These are phyloP conservation scores for Hemisphaericaspora xylanilytica DNA, from an alignment of 1,139 yeast species.

Conservation along the genomic window DNA sequence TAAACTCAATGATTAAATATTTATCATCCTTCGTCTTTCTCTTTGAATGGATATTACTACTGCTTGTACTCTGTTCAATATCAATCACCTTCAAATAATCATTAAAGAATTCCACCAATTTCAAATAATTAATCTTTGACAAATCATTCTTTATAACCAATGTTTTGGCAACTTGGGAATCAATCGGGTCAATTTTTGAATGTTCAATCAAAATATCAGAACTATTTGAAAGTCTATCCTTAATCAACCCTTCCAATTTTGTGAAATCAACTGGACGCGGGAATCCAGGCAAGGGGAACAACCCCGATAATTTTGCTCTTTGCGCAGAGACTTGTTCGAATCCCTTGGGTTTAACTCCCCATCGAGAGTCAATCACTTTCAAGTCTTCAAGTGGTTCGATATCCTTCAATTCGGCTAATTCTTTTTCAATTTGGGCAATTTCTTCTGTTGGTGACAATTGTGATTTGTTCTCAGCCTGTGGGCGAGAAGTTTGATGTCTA, in stretches of 20 bases:
- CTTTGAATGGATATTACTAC: conserved; percentile 32
- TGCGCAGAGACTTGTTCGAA: conserved; percentile 76
- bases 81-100: conserved; percentile 40
- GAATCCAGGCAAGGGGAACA: conserved; percentile 75
- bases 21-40: conserved; percentile 36
- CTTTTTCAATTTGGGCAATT: conserved; percentile 10
- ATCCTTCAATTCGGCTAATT: conserved; percentile 21
- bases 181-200: conserved; percentile 50
- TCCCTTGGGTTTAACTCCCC: conserved; percentile 78
- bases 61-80: conserved; percentile 21
- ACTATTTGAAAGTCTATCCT: conserved; percentile 39
- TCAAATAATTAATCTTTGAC: conserved; percentile 37
- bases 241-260: conserved; percentile 49
- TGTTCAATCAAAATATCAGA: conserved; percentile 36
- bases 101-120: conserved; percentile 43
- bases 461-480: background rate
- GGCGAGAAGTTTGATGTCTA: background rate
- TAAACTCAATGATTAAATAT: conserved; percentile 50
- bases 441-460: conserved; percentile 7
- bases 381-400: conserved; percentile 28
- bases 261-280: conserved; percentile 57
- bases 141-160: conserved; percentile 49
- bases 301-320: conserved; percentile 77
- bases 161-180: conserved; percentile 51
- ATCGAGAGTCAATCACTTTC: conserved; percentile 50